A percentile compares a stretch with the other conserved stretches of the same genome.
Conservation (phyloP, 192 early-diverging fungal genomes). For the Ambispora gerdemannii region DNA sequence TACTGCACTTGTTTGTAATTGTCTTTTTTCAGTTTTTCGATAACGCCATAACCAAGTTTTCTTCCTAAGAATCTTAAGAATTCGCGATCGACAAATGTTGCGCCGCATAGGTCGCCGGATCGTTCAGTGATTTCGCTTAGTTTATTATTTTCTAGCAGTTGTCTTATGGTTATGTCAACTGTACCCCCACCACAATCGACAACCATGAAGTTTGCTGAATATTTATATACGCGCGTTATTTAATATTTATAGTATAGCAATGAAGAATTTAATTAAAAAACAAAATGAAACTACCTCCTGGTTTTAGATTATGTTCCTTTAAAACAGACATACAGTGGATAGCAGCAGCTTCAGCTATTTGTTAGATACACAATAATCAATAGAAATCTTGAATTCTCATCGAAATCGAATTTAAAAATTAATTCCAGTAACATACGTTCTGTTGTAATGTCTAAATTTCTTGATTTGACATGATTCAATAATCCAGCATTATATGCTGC, state of each 20-base stretch:
- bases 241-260: too few species aligned
- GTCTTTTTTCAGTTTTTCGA: conserved; percentile 3
- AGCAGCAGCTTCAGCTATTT: conserved; percentile 27
- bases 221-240: too few species aligned
- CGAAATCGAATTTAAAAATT: background rate
- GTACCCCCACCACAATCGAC: conserved; percentile 33
- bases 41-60: background rate
- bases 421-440: background rate
- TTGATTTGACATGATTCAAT: background rate
- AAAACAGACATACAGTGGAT: conserved; percentile 4
- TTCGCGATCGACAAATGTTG: conserved; percentile 18
- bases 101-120: conserved; percentile 11
- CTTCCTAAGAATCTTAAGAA: conserved; percentile 17
- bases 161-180: conserved; percentile 32
- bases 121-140: conserved; percentile 18
- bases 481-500: background rate
- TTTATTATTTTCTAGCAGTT: conserved; percentile 4
- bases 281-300: background rate
- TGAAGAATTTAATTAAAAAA: background rate
- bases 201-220: conserved; percentile 21
- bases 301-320: background rate
- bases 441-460: background rate
- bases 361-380: background rate
- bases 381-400: background rate
- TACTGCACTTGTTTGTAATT: conserved; percentile 23